A percentile compares a stretch with the other conserved stretches of the same genome.
Evolutionary conservation across 2,329 filamentous ascomycete species (phyloP).

Genomic region (Aureobasidium musti): DNA sequence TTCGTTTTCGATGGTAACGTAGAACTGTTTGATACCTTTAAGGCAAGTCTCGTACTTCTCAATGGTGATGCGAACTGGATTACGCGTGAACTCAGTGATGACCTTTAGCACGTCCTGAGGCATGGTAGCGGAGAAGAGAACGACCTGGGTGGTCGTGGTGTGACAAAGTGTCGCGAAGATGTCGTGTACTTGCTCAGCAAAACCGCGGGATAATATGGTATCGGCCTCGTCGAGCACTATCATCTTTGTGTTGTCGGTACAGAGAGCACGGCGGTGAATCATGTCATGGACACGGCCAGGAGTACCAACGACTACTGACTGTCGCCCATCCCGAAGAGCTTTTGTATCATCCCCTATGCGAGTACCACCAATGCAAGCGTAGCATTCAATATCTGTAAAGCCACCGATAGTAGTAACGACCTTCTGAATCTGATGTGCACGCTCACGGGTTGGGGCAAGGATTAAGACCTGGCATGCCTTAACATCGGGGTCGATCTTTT

Average conservation of each 20-base stretch:
- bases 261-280: slow-evolving; percentile 96
- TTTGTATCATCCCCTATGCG: slow-evolving; percentile 98
- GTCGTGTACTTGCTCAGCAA: slow-evolving; percentile 99
- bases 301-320: slow-evolving; percentile 88
- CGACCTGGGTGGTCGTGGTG: slow-evolving; percentile 80
- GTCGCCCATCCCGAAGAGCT: slow-evolving; percentile 90
- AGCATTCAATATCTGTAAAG: slow-evolving; percentile 99
- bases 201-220: slow-evolving; percentile 98
- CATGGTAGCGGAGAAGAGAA: slow-evolving; percentile 97
- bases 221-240: slow-evolving; percentile 99
- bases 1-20: slow-evolving; percentile 89
- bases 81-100: slow-evolving; percentile 99
- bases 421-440: slow-evolving; percentile 99
- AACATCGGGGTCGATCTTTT: slow-evolving; percentile 94
- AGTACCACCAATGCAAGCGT: slow-evolving; percentile 98
- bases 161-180: slow-evolving; percentile 99
- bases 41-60: slow-evolving; percentile 99
- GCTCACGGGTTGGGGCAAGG: slow-evolving; percentile 94
- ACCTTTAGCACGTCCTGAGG: slow-evolving; percentile 99
- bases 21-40: slow-evolving; percentile 99
- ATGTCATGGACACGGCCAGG: slow-evolving; percentile 99
- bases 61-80: slow-evolving; percentile 97
- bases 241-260: slow-evolving; percentile 99
- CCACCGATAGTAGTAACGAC: slow-evolving; percentile 98
- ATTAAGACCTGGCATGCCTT: slow-evolving; percentile 98